A percentile compares a stretch with the other conserved stretches of the same genome.
Evolutionary conservation across 2,329 filamentous ascomycete genomes (phyloP).

Genomic region (Sporothrix curviconia): DNA sequence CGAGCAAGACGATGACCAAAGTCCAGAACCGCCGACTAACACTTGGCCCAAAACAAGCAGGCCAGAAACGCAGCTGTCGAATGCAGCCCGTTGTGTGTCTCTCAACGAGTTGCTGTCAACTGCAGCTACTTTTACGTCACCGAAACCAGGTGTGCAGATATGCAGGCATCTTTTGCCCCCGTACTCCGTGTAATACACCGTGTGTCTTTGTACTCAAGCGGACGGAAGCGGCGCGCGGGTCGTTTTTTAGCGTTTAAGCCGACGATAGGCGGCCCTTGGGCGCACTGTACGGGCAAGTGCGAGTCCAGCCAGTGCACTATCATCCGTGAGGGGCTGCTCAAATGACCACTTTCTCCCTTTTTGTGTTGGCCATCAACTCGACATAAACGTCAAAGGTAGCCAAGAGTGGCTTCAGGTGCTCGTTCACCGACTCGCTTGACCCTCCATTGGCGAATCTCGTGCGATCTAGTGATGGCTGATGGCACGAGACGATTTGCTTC

Average conservation of each 20-base stretch:
- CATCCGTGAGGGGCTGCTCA: neutral
- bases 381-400: too few relatives aligned
- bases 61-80: neutral
- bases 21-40: too few relatives aligned
- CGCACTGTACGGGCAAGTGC: too few relatives aligned
- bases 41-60: conserved; percentile 14
- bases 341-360: conserved; percentile 1
- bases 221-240: neutral
- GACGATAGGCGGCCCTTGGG: conserved; percentile 19
- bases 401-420: too few relatives aligned
- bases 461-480: neutral
- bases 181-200: neutral
- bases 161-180: neutral
- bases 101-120: neutral
- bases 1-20: too few relatives aligned
- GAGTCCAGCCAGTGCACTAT: neutral
- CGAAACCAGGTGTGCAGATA: neutral
- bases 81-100: too few relatives aligned
- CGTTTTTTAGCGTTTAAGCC: conserved; percentile 17
- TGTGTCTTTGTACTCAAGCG: neutral
- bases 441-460: neutral
- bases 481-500: neutral
- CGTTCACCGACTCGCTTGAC: conserved; percentile 4
- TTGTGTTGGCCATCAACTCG: neutral
- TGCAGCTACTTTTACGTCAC: conserved; percentile 5